These are phyloP conservation scores for Lepidopterella palustris DNA, from an alignment of 495 filamentous ascomycete genomes.

Conservation along the genomic window DNA sequence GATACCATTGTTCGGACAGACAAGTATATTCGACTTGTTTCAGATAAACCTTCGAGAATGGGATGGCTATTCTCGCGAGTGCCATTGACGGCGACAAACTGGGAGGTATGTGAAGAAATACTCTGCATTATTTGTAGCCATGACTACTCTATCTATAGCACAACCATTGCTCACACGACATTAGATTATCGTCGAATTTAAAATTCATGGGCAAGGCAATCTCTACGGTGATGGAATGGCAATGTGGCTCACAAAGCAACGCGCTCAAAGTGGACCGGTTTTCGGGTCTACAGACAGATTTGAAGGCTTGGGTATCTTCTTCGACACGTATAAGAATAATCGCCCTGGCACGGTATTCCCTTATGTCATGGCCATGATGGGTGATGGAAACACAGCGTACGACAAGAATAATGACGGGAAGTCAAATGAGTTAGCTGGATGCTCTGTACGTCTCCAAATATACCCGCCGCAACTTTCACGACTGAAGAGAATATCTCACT, in stretches of 20 bases:
- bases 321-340: constrained; percentile 99
- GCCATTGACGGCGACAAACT: constrained; percentile 95
- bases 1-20: constrained; percentile 91
- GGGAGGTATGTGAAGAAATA: constrained; percentile 65
- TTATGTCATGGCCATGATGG: constrained; percentile 98
- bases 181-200: constrained; percentile 91
- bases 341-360: constrained; percentile 91
- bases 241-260: constrained; percentile 95
- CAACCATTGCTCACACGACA: constrained; percentile 12
- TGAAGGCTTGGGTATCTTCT: constrained; percentile 91
- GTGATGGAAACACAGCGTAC: constrained; percentile 81
- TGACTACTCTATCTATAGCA: too few species aligned
- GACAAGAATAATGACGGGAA: constrained; percentile 95
- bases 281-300: constrained; percentile 87
- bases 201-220: constrained; percentile 72
- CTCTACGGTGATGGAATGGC: constrained; percentile 97
- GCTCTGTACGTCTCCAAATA: constrained; percentile 54
- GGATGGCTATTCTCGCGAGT: constrained; percentile 93
- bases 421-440: constrained; percentile 84
- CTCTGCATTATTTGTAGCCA: not conserved
- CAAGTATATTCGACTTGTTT: constrained; percentile 89
- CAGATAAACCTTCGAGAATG: constrained; percentile 79
- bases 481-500: not conserved
- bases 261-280: constrained; percentile 71
- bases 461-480: not conserved